Base-by-base conservation (phyloP, 2,329 filamentous ascomycete genomes). In the Hymenoscyphus fraxineus region DNA sequence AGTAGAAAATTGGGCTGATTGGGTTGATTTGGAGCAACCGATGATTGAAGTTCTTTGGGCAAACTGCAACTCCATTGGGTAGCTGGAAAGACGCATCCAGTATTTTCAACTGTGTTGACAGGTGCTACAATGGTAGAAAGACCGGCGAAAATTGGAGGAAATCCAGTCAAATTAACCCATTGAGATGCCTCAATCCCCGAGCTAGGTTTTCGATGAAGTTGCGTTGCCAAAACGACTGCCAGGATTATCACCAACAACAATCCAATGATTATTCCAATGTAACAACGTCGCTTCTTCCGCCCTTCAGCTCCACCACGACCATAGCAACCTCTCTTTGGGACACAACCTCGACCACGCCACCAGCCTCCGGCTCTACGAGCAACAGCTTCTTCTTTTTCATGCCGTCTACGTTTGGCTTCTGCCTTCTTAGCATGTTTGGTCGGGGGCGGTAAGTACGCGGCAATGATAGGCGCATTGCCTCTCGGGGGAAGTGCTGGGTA, bases 31-130 rank as follows among this genome's bases (percentile, higher is more conserved):
- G 88, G 87, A 1, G 81, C 78, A 55, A 88, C 85, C 1, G 83
- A 81, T 3, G 82, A 77, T 55, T 93, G 90, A 65, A 91, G 78
- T 70, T 93, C 91, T 74, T 92, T 92, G 2, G 93, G 92, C 16
- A 96, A 77, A 12, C 88, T 84, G 75, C 93, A 98, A 74, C 90
- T 96, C 93, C 93, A 98, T 62, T 95, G 77, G 0, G 90, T 91
- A 3, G 86, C 81, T 0, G 89, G 89, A 7, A 82, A 80, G 3
- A 93, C 87, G 70, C 93, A 98, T 6, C 84, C 85, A 27, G 85
- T 85, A 62, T 86, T 83, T n/a, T 85, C 79, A 1, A 83, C 78
- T 0, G 84, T 83, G 59, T 89, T 87, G 69, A 91, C 85, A 0
- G 92, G 86, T 5, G 89, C 89, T 16, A 90, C 85, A 16, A 97